Base-by-base conservation (phyloP, 495 filamentous ascomycete species). In the Aspergillus sclerotioniger region DNA sequence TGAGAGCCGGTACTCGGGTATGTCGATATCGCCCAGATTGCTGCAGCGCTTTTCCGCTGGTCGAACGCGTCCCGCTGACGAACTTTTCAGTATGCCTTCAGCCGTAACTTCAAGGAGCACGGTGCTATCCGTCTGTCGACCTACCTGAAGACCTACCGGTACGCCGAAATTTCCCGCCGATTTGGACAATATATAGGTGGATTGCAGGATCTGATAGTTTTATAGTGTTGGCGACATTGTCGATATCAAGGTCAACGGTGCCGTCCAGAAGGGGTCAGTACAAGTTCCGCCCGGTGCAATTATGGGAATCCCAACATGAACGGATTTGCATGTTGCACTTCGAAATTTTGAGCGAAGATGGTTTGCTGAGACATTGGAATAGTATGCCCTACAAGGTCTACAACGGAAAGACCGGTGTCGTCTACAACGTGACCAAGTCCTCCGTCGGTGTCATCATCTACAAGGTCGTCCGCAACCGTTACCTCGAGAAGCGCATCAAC, bases 341-440 rank as follows among this genome's bases (percentile, higher is more conserved):
- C 49, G 54, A 51, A 49, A 31, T 48, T 46, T 53, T 55, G 52
- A 52, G 25, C 41, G 45, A 64, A 53, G 33, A 64, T 59, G 46
- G 60, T 41, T 51, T 64, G 49, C 69, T 75, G 72, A 73, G 62
- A 70, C 28, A 37, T 55, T 58, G 61, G 61, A 64, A 80, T 72
- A 93, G 90, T 82, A 93, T 96, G 91, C 92, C 93, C 68, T 90
- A 93, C 88, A 97, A 97, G 84, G 89, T 96, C 80, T 96, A 95
- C 87, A 92, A 96, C 82, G 92, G 92, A 69, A 96, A 96, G 88
- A 97, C 92, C 62, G 92, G 92, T 72, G 90, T 97, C 67, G 82
- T 97, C 82, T 96, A 96, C 86, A 97, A 96, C 82, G 91, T 96
- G 65, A 96, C 93, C 74, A 95, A 96, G 84, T 89, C 84, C 72